phyloP scores from a whole-genome alignment of 306 rosid species.

The Hippophae gyantsensis region DNA sequence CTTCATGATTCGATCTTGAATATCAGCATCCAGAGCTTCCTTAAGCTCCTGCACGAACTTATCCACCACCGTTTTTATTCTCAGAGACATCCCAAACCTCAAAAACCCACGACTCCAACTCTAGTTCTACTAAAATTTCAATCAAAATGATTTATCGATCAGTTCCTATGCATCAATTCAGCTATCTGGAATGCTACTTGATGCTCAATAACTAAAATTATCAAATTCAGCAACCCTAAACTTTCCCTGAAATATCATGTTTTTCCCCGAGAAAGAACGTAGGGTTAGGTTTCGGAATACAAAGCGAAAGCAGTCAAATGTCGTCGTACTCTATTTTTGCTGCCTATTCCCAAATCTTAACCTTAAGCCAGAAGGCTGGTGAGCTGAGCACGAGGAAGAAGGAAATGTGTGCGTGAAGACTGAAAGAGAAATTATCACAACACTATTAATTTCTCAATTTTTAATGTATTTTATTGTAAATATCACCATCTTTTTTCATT shows the following conservation, averaged over 20 bases:
- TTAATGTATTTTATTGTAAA: no score
- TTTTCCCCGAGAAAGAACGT: no score
- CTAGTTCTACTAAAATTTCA: neutral
- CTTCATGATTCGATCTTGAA: conserved; percentile 93
- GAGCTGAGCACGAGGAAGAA: no score
- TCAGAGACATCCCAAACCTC: conserved; percentile 56
- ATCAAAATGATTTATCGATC: neutral
- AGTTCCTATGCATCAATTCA: neutral
- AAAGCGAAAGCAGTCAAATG: neutral
- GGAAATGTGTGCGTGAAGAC: neutral
- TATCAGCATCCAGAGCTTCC: conserved; percentile 91
- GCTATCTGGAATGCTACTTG: no score
- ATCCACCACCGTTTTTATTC: conserved; percentile 89
- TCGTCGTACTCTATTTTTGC: neutral
- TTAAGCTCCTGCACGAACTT: conserved; percentile 87
- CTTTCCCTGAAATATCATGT: no score
- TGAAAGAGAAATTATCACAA: neutral
- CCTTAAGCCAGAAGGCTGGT: neutral
- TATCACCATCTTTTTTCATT: no score
- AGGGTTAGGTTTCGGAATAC: no score
- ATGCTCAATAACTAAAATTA: no score
- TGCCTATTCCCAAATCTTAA: neutral
- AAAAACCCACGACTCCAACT: neutral
- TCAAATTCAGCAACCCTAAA: no score
- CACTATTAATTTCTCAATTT: no score